Base-by-base conservation (phyloP, 1,139 yeast genomes). In the Nadsonia starkeyi-henricii region DNA sequence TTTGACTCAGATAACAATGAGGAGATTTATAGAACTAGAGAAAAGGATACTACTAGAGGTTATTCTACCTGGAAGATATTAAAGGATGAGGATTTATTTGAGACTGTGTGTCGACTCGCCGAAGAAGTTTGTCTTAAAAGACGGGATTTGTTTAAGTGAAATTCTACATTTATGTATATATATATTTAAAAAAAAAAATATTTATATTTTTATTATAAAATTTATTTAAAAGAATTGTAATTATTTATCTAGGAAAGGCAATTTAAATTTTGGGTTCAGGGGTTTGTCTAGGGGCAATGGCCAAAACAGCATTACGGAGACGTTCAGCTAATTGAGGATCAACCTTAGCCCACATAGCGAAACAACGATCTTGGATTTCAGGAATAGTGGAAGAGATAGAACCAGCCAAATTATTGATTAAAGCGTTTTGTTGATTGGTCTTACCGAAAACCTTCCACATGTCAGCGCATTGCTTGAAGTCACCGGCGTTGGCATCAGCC, bases 351-450 rank as follows among this genome's bases (percentile, higher is more conserved):
- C 89, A 89, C 77, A 82, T 77, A 53, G 74, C 85, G 60, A 82
- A 74, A 41, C 85, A 94, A 55, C 81, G 72, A 63, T 85, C 88
- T 72, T 85, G 95, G 57, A 86, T 78, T 50, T 73, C 76, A 49
- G 84, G 80, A 57, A 77, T 75, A 41, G 96, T 95, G 58, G 66
- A 75, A 44, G 73, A 61, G 45, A 77, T 82, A 64, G 88, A 96
- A 39, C 71, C 81, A 44, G 95, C 81, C 56, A 89, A 73, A 66
- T 91, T 89, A 68, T 83, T 85, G 47, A 91, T 85, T 65, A 89
- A 73, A 61, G 85, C 78, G 61, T 75, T 78, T 68, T 85, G 95
- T 68, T 85, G 95, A 37, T 64, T 59, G 46, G 51, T 50, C 63
- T 71, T 81, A 53, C 83, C 85, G 65, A 85, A 75, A 45, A 83